Base-by-base conservation (phyloP, 495 filamentous ascomycete species). In the Hypoxylon subgilvum region DNA sequence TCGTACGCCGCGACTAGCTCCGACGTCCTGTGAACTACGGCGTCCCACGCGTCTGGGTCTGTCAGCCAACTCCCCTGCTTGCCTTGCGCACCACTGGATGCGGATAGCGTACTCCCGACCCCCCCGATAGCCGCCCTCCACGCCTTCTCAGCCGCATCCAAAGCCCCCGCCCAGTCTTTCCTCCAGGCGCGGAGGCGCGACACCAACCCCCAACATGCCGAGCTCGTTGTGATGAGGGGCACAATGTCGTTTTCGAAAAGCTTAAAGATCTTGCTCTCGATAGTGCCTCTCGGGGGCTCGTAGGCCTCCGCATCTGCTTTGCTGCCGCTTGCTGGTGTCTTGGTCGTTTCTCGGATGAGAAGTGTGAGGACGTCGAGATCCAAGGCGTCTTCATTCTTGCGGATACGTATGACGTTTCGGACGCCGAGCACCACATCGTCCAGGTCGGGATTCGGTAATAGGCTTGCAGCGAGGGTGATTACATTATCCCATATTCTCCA, bases 401-500 rank as follows among this genome's bases (percentile, higher is more conserved):
- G 83, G 17, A 97, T 81, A 16, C 88, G 86, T 49, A 97, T 85
- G 27, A 97, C 70, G 30, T 85, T 83, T 22, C 76, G 79, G 58
- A 94, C 78, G 0, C 88, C 91, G 9, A 85, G 73, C 12, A 96
- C 71, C 14, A 96, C 76, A 32, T 96, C 90, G 1, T 77, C 70
- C 68, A 88, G 88, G 0, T 89, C 82, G 0, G 88, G 86, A 18
- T 54, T 61, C 0, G 92, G 92, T 0, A 80, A 79, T 12, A 92
- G 77, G 6, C 90, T 87, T 3, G 89, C 84, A 0, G 89, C 87
- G 31, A 99, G 86, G 1, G 88, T 90, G 40, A 97, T 81, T 10
- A 96, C 83, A 66, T 99, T 99, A 57, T 96, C 90, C 92, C 92
- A 97, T 59, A 99, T 96, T 52, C 90, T 84, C 79, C 85, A 88